Evolutionary conservation across 768 basidiomycete genomes (phyloP), one percentile per base, ranked within the genome.

Genomic region (Naganishia onofrii): DNA sequence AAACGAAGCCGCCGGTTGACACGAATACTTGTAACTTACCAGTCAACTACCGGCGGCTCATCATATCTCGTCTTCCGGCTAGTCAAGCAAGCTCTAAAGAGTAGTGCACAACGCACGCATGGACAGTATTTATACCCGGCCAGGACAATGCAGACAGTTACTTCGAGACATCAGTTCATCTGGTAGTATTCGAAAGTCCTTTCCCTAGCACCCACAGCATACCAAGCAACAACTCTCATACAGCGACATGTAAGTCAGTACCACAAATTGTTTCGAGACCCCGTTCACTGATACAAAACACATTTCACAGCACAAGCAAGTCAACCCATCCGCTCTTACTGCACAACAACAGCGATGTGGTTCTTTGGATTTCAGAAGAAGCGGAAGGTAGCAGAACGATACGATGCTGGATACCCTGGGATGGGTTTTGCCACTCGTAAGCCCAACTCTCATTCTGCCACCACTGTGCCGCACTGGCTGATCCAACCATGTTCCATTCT

Each of bases 321-420:
- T 17, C 42, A 42, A 15, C 42, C 7, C 15, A 17, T 10, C 42
- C 42, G 15, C 42, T 42, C 42, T 2, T 42, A 42, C 13, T 36
- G 36, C 42, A 42, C 42, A 42, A 42, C 5, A 15, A 42, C 42
- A 42, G 15, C 42, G 48, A 63, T 63, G 60, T 63, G 60, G 60
- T 63, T 63, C 42, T 63, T 63, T 28, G 60, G 60, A 3, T 28
- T 26, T 28, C 36, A 34, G 21, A 63, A 63, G 60, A 63, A 44
- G 42, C 10, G 60, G 23, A 26, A 23, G 23, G 23, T 36, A 23
- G 23, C 23, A 4, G 38, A 26, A 19, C 9, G 38, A 8, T 34
- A 23, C 23, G 42, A 15, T 21, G 38, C 60, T 12, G 26, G 60
- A 63, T 63, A 46, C 23, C 38, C 60, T 23, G 42, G 21, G 3